Conservation (phyloP, 306 rosid genomes). For the Malus fusca region DNA sequence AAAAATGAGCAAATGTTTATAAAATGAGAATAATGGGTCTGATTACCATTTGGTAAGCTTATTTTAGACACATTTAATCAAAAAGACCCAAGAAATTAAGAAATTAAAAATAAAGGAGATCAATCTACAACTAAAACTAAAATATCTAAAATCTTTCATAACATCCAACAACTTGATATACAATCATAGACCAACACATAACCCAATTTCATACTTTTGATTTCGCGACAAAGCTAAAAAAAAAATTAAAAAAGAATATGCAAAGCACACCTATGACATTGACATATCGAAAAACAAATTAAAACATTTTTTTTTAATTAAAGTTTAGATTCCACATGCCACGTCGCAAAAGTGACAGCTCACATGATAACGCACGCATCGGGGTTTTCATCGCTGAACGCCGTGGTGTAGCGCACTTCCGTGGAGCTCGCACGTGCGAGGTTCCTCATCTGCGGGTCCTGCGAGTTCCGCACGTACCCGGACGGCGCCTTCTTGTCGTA, state of each 20-base stretch:
- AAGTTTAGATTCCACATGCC: neutral
- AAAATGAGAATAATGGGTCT: no score
- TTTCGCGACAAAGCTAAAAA: neutral
- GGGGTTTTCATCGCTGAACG: slow-evolving; percentile 81
- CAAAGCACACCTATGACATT: neutral
- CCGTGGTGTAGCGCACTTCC: slow-evolving; percentile 73
- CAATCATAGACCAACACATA: neutral
- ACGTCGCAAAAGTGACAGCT: neutral
- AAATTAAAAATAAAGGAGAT: no score
- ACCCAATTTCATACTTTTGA: neutral
- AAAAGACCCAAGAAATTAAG: no score
- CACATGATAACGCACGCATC: slow-evolving; percentile 62
- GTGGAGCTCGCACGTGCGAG: slow-evolving; percentile 81
- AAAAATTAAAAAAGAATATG: neutral
- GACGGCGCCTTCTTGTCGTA: slow-evolving; percentile 78
- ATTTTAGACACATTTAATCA: no score
- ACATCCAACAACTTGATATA: neutral
- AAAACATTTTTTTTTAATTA: neutral
- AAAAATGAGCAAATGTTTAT: no score
- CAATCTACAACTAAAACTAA: neutral
- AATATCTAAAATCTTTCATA: neutral
- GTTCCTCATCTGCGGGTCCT: slow-evolving; percentile 24
- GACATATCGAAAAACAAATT: neutral
- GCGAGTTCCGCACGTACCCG: slow-evolving; percentile 53
- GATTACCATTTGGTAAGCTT: no score